phyloP scores from a whole-genome alignment of 78 protist species.

The Neovahlkampfia damariscottae region DNA sequence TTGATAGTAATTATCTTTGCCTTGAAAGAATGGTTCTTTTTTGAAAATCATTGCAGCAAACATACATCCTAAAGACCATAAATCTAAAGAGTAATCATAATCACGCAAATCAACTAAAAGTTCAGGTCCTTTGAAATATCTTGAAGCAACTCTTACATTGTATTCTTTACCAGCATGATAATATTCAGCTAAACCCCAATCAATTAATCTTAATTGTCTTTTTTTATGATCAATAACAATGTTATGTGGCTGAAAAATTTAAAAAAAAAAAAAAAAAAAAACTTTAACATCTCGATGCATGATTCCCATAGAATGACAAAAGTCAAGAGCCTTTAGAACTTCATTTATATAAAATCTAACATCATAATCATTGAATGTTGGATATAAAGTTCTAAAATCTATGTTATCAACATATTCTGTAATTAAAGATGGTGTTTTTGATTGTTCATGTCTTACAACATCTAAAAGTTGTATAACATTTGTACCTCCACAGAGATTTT shows the following conservation, averaged over 20 bases:
- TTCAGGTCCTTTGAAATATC: constrained; percentile 98
- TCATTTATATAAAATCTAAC: constrained; percentile 91
- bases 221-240: constrained; percentile 95
- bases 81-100: constrained; percentile 95
- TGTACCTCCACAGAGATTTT: constrained; percentile 89
- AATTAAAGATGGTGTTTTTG: constrained; percentile 84
- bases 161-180: constrained; percentile 89
- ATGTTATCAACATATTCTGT: constrained; percentile 90
- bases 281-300: constrained; percentile 80
- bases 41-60: constrained; percentile 95
- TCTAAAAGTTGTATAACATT: constrained; percentile 91
- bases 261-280: no score
- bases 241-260: no score
- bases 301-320: constrained; percentile 87
- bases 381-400: constrained; percentile 89
- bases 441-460: constrained; percentile 88
- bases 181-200: constrained; percentile 99
- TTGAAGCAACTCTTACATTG: constrained; percentile 99
- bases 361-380: constrained; percentile 82
- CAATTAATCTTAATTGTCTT: constrained; percentile 85
- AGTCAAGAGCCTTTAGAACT: constrained; percentile 90
- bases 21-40: constrained; percentile 98
- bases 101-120: constrained; percentile 84
- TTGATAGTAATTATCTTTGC: constrained; percentile 97
- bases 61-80: constrained; percentile 98